A percentile compares a stretch with the other conserved stretches of the same genome.
These are phyloP conservation scores for Stentor coeruleus DNA, from an alignment of 73 alveolate species.

Conservation along the genomic window DNA sequence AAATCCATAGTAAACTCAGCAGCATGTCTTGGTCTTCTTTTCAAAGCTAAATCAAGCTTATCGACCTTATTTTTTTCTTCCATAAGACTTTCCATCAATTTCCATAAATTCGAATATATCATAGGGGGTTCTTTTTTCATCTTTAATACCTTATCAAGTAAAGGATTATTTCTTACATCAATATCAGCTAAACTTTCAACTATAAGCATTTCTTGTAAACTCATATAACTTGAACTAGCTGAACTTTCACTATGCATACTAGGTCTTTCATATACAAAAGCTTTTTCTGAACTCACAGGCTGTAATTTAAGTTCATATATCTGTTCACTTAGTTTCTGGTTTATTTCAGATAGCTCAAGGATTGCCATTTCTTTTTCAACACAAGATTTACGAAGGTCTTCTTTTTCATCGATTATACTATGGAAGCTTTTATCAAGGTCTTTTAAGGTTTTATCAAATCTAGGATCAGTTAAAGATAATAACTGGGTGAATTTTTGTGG, in stretches of 20 bases:
- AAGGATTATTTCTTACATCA: background rate
- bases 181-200: constrained; percentile 9
- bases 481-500: constrained; percentile 9
- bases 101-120: constrained; percentile 13
- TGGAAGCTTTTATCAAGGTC: background rate
- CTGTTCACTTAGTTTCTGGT: background rate
- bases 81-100: constrained; percentile 17
- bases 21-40: background rate
- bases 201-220: constrained; percentile 12
- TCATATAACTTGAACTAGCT: background rate
- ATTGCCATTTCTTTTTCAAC: background rate
- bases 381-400: background rate
- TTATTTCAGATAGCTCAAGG: background rate
- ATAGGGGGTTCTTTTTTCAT: constrained; percentile 17
- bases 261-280: no score
- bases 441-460: background rate
- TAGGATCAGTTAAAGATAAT: background rate
- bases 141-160: constrained; percentile 1
- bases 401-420: background rate
- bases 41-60: constrained; percentile 2
- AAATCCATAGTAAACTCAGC: background rate
- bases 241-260: background rate
- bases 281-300: no score
- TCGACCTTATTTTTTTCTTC: constrained; percentile 2
- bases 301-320: background rate